Evolutionary conservation across 1,284 basidiomycete genomes (phyloP).

Genomic region (Ceratobasidium sp.): DNA sequence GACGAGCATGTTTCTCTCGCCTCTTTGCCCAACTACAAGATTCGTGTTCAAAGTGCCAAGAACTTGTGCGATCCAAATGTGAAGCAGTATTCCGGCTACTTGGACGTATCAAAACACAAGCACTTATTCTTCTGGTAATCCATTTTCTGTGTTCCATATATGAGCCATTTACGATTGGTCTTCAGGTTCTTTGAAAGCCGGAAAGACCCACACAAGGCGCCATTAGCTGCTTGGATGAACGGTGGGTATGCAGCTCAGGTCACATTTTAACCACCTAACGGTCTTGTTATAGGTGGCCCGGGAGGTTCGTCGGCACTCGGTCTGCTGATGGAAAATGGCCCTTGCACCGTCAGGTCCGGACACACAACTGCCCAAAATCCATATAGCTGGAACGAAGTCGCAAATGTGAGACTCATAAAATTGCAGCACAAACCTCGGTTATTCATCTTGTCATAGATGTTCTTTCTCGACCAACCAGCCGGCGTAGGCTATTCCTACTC

Average conservation of each 20-base stretch:
- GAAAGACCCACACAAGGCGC: conserved; percentile 33
- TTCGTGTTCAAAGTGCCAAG: neutral
- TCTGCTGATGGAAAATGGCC: conserved; percentile 62
- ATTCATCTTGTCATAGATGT: conserved; percentile 57
- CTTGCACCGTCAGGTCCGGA: conserved; percentile 68
- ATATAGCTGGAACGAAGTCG: conserved; percentile 48
- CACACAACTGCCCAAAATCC: conserved; percentile 67
- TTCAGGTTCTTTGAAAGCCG: conserved; percentile 42
- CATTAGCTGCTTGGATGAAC: conserved; percentile 41
- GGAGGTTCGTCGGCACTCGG: conserved; percentile 37
- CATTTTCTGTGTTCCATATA: neutral
- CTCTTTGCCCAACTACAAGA: conserved; percentile 16
- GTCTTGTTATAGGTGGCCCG: conserved; percentile 16
- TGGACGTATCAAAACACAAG: conserved; percentile 31
- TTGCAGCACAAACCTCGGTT: neutral
- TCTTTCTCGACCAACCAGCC: conserved; percentile 82
- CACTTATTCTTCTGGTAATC: conserved; percentile 33
- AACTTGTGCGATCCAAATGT: conserved; percentile 16
- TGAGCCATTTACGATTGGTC: neutral
- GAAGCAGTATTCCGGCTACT: conserved; percentile 31
- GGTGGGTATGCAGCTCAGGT: neutral
- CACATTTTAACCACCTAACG: neutral
- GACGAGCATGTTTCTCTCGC: conserved; percentile 28
- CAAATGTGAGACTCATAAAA: conserved; percentile 15
- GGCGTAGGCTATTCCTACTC: conserved; percentile 76